Conservation (phyloP, 116 monocot species). For the Papilionanthe hybrid region DNA sequence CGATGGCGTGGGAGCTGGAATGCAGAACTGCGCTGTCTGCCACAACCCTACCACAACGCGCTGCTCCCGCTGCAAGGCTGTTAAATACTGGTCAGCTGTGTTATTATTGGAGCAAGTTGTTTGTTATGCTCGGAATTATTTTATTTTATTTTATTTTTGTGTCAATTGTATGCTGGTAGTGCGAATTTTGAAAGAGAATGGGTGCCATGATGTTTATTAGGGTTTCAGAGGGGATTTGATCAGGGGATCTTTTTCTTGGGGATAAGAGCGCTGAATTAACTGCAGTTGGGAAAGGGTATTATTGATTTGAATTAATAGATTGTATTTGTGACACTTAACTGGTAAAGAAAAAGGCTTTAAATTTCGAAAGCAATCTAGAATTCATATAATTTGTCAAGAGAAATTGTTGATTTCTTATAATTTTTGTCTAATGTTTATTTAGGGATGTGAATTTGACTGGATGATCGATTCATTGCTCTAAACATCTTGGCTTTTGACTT, state of each 20-base stretch:
- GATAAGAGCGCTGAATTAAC: background rate
- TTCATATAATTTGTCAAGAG: background rate
- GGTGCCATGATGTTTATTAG: background rate
- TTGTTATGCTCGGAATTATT: background rate
- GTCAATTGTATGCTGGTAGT: background rate
- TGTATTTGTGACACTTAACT: background rate
- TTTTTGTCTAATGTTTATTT: background rate
- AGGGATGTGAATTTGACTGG: background rate
- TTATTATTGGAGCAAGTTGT: background rate
- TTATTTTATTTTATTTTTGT: background rate
- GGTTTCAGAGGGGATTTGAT: slow-evolving; percentile 1
- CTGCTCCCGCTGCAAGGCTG: slow-evolving; percentile 41
- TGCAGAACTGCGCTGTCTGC: slow-evolving; percentile 31
- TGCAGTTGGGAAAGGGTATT: background rate
- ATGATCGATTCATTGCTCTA: background rate
- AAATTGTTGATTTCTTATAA: background rate
- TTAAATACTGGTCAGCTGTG: slow-evolving; percentile 33
- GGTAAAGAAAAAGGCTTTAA: background rate
- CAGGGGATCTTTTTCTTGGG: background rate
- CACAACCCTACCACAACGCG: slow-evolving; percentile 24
- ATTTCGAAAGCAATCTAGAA: too few relatives aligned
- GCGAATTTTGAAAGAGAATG: background rate
- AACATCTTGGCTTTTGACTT: background rate
- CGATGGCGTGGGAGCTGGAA: background rate
- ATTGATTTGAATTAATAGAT: background rate